Percentiles rank a stretch among this genome's conserved stretches.
These are phyloP conservation scores for Microsporum ferrugineum DNA, from an alignment of 2,329 filamentous ascomycete genomes.

Conservation along the genomic window DNA sequence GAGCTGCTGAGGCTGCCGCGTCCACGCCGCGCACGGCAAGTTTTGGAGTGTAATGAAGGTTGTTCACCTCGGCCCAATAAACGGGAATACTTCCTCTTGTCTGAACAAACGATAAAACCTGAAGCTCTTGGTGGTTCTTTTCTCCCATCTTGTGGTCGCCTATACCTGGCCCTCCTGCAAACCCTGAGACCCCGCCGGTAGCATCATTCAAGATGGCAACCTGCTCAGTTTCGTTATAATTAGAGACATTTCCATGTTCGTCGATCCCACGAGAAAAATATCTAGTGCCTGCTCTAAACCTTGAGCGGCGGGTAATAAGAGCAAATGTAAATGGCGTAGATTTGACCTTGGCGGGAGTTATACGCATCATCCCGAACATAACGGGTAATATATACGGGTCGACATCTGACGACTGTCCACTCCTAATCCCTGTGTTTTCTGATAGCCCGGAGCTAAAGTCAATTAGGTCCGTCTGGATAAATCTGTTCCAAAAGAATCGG, in stretches of 20 bases:
- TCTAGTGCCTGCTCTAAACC: conserved; percentile 78
- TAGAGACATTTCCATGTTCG: conserved; percentile 87
- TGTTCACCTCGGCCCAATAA: conserved; percentile 94
- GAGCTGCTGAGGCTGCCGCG: conserved; percentile 63
- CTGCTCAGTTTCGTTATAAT: conserved; percentile 98
- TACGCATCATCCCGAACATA: conserved; percentile 92
- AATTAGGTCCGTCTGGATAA: conserved; percentile 82
- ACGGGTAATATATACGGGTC: conserved; percentile 92
- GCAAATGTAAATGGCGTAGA: conserved; percentile 70
- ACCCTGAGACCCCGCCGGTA: conserved; percentile 62
- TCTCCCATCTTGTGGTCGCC: conserved; percentile 58
- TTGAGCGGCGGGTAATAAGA: conserved; percentile 78
- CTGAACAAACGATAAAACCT: conserved; percentile 89
- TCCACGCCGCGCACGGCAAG: conserved; percentile 80
- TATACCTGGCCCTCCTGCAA: conserved; percentile 63
- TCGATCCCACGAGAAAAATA: conserved; percentile 94
- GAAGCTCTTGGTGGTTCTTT: conserved; percentile 58
- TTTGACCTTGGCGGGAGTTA: conserved; percentile 76
- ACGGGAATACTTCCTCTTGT: conserved; percentile 92
- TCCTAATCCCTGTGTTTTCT: conserved; percentile 35
- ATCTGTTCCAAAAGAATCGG: conserved; percentile 97
- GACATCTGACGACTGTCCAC: conserved; percentile 55
- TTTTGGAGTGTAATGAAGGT: conserved; percentile 79
- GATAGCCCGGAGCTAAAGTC: conserved; percentile 60
- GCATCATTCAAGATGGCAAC: conserved; percentile 79